Conservation (phyloP, 1,284 basidiomycete genomes). For the Meripilus lineatus region DNA sequence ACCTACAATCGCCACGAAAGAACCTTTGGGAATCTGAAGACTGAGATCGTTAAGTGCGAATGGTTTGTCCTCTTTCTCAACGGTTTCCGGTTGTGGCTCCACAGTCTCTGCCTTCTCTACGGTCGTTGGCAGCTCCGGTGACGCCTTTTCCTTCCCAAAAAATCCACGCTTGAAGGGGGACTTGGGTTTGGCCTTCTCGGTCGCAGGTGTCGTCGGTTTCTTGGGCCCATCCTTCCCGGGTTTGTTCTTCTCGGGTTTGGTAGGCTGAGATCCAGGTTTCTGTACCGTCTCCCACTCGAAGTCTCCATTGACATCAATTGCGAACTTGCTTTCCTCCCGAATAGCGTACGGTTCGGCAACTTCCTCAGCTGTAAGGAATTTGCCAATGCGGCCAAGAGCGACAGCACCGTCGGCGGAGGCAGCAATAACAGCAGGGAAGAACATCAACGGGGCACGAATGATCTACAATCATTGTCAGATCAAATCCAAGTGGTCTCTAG, state of each 20-base stretch:
- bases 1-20: constrained; percentile 72
- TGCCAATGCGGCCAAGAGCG: constrained; percentile 53
- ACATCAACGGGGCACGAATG: constrained; percentile 47
- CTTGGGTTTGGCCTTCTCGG: constrained; percentile 10
- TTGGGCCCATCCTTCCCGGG: constrained; percentile 7
- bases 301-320: constrained; percentile 56
- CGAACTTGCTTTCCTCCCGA: constrained; percentile 37
- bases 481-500: background rate
- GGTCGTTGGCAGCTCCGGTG: constrained; percentile 19
- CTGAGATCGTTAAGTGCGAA: constrained; percentile 58
- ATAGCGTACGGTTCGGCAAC: constrained; percentile 47
- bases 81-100: constrained; percentile 8
- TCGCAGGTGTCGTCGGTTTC: constrained; percentile 5
- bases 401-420: constrained; percentile 55
- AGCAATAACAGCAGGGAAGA: constrained; percentile 49
- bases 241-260: constrained; percentile 17
- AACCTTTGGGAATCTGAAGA: constrained; percentile 53
- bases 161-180: constrained; percentile 12
- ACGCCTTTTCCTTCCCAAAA: constrained; percentile 15
- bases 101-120: too few species aligned
- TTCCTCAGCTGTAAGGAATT: constrained; percentile 64
- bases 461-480: constrained; percentile 33
- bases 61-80: constrained; percentile 42
- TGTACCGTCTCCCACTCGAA: constrained; percentile 64
- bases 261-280: constrained; percentile 23